A percentile compares a stretch with the other conserved stretches of the same genome.
These are phyloP conservation scores for Vanrija sp. DNA, from an alignment of 1,284 basidiomycete species.

Conservation along the genomic window DNA sequence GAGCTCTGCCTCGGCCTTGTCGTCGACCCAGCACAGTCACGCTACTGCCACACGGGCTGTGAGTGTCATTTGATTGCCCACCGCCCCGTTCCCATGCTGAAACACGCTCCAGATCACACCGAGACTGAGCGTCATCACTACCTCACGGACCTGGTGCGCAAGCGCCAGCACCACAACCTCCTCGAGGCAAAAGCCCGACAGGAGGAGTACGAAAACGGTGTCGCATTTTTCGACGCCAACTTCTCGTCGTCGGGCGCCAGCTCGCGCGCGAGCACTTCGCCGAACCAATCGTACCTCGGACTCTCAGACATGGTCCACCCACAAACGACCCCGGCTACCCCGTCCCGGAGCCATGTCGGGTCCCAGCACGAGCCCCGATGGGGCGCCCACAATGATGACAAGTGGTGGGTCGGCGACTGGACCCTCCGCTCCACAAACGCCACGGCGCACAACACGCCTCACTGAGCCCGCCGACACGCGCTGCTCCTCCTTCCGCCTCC, in stretches of 20 bases:
- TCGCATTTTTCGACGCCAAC: constrained; percentile 4
- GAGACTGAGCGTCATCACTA: constrained; percentile 14
- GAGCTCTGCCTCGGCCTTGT: constrained; percentile 16
- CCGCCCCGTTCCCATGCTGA: background rate
- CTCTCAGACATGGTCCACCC: background rate
- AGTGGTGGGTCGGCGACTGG: constrained; percentile 23
- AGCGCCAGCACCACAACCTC: constrained; percentile 3
- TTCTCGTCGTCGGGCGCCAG: background rate
- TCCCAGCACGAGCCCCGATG: constrained; percentile 5
- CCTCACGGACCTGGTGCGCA: constrained; percentile 9
- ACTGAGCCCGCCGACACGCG: constrained; percentile 1
- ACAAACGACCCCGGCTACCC: background rate
- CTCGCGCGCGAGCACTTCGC: background rate
- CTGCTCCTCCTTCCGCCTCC: constrained; percentile 6
- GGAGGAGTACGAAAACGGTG: background rate
- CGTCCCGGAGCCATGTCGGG: background rate
- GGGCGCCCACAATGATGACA: constrained; percentile 17
- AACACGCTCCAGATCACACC: constrained; percentile 10
- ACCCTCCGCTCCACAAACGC: background rate
- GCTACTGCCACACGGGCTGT: constrained; percentile 22
- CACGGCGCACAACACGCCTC: no score
- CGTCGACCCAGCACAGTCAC: constrained; percentile 3
- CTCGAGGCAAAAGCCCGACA: background rate
- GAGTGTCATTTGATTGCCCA: constrained; percentile 3
- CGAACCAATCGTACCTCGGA: background rate